Percentiles rank a stretch among this genome's conserved stretches.
phyloP scores from a whole-genome alignment of 768 basidiomycete genomes.

The Russula lepida region DNA sequence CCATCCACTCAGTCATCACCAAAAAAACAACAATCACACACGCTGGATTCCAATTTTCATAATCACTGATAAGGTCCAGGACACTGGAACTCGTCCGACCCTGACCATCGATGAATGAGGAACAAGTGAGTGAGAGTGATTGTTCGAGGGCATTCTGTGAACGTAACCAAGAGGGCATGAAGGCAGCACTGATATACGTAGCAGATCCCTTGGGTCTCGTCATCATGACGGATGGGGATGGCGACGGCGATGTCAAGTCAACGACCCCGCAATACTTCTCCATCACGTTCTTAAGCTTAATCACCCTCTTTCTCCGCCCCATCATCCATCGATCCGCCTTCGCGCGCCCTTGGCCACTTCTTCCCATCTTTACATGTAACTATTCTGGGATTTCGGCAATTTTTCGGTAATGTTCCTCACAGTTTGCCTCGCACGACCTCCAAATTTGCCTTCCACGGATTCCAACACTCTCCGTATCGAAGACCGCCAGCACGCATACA shows the following conservation, averaged over 20 bases:
- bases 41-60: not conserved
- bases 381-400: not conserved
- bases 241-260: not conserved
- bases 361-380: not conserved
- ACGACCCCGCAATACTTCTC: not conserved
- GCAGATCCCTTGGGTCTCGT: not conserved
- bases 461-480: not conserved
- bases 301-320: conserved; percentile 4
- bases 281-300: not conserved
- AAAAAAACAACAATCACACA: not conserved
- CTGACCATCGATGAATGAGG: not conserved
- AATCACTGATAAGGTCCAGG: not conserved
- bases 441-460: not conserved
- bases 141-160: conserved; percentile 9
- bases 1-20: not conserved
- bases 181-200: not conserved
- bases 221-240: not conserved
- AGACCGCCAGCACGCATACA: not conserved
- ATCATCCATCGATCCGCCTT: not conserved
- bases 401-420: not conserved
- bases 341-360: not conserved
- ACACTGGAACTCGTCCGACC: not conserved
- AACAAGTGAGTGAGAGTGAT: not conserved
- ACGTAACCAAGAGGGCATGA: conserved; percentile 9
- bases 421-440: not conserved